Conservation (phyloP, 1,139 yeast genomes). For the Zygosaccharomyces pseudobailii region DNA sequence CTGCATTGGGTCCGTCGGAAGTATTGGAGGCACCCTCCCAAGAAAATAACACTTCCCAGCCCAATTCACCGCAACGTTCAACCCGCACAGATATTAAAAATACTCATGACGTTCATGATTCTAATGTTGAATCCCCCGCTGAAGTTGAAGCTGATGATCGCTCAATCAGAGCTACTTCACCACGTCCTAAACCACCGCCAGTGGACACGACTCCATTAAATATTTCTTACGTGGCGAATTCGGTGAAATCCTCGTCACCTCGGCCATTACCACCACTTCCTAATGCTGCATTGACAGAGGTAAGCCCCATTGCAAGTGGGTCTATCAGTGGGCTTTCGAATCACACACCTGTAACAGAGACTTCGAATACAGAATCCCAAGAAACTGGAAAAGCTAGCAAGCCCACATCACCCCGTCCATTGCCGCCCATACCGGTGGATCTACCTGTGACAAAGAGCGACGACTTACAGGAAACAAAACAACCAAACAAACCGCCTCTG, state of each 20-base stretch:
- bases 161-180: neutral
- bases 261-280: neutral
- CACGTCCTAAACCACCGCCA: slow-evolving; percentile 1
- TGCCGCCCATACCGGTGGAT: neutral
- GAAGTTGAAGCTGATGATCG: neutral
- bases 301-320: neutral
- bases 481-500: neutral
- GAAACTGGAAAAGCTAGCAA: neutral
- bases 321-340: neutral
- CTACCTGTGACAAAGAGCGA: neutral
- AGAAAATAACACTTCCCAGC: neutral
- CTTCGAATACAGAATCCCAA: neutral
- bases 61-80: neutral
- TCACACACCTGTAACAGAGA: neutral
- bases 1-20: neutral
- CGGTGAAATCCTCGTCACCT: neutral
- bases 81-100: no score
- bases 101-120: neutral
- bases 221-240: neutral
- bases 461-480: neutral
- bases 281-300: neutral
- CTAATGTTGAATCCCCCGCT: neutral
- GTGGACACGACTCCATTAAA: neutral
- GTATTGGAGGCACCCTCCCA: neutral
- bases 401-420: slow-evolving; percentile 1